Conservation (phyloP, 441 rosid species). For the Eruca vesicaria region DNA sequence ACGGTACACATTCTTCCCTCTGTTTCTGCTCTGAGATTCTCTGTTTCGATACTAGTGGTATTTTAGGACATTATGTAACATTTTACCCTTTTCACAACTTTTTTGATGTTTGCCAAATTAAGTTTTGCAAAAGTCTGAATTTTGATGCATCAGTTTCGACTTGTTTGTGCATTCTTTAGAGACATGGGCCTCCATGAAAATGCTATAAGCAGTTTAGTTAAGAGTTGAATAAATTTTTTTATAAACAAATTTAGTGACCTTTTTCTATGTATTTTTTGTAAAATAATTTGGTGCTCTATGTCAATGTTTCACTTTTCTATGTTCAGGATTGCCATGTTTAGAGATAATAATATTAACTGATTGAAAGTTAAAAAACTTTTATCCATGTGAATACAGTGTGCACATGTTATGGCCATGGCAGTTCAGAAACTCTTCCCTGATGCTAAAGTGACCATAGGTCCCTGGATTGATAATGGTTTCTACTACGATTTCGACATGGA, state of each 20-base stretch:
- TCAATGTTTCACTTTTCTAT: too few species aligned
- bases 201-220: too few species aligned
- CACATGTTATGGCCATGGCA: slow-evolving; percentile 99
- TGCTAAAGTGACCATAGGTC: slow-evolving; percentile 94
- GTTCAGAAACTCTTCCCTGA: slow-evolving; percentile 86
- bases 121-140: slow-evolving; percentile 1
- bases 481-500: slow-evolving; percentile 93
- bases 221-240: too few species aligned
- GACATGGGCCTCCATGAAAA: too few species aligned
- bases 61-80: not conserved
- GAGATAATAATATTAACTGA: too few species aligned
- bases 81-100: not conserved
- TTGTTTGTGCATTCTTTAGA: too few species aligned
- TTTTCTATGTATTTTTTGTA: too few species aligned
- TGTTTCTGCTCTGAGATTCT: not conserved
- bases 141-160: not conserved
- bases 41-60: not conserved
- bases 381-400: slow-evolving; percentile 66
- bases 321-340: too few species aligned
- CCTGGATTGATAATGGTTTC: slow-evolving; percentile 96
- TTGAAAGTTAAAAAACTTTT: too few species aligned
- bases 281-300: too few species aligned
- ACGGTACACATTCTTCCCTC: slow-evolving; percentile 40
- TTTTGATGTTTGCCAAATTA: not conserved
- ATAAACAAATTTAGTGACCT: too few species aligned